Percentiles rank a stretch among this genome's conserved stretches.
Evolutionary conservation across 331 rosid genomes (phyloP).

Genomic region (Acacia pycnantha): DNA sequence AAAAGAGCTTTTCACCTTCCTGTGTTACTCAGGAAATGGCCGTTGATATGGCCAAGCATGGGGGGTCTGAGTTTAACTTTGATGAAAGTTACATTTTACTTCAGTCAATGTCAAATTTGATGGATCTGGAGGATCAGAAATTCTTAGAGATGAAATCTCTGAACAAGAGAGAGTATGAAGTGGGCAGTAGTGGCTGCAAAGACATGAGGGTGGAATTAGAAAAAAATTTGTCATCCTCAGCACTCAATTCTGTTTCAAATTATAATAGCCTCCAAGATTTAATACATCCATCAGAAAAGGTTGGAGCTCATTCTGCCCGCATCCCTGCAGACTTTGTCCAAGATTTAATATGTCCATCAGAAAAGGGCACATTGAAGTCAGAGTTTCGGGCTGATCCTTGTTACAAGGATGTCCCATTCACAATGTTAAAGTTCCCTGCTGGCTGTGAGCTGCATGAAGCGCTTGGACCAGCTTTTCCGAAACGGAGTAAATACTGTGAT

Average conservation of each 20-base stretch:
- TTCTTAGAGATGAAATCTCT: slow-evolving; percentile 40
- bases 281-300: slow-evolving; percentile 41
- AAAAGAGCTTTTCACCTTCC: slow-evolving; percentile 42
- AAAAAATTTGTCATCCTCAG: slow-evolving; percentile 27
- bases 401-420: slow-evolving; percentile 37
- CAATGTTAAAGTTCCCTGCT: slow-evolving; percentile 75
- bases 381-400: slow-evolving; percentile 38
- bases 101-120: slow-evolving; percentile 44
- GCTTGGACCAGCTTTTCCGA: slow-evolving; percentile 79
- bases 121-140: slow-evolving; percentile 46
- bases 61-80: slow-evolving; percentile 47
- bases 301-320: slow-evolving; percentile 42
- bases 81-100: slow-evolving; percentile 43
- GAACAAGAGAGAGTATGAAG: slow-evolving; percentile 42
- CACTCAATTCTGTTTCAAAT: slow-evolving; percentile 29
- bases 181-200: slow-evolving; percentile 55
- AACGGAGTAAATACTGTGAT: slow-evolving; percentile 48
- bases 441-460: slow-evolving; percentile 96
- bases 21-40: slow-evolving; percentile 47
- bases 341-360: too few species aligned
- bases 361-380: slow-evolving; percentile 25
- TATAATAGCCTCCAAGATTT: slow-evolving; percentile 25
- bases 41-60: slow-evolving; percentile 50
- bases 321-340: slow-evolving; percentile 42
- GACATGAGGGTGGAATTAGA: slow-evolving; percentile 36